Evolutionary conservation across 192 early-diverging fungal genomes (phyloP).

Genomic region (Spinellus fusiger): DNA sequence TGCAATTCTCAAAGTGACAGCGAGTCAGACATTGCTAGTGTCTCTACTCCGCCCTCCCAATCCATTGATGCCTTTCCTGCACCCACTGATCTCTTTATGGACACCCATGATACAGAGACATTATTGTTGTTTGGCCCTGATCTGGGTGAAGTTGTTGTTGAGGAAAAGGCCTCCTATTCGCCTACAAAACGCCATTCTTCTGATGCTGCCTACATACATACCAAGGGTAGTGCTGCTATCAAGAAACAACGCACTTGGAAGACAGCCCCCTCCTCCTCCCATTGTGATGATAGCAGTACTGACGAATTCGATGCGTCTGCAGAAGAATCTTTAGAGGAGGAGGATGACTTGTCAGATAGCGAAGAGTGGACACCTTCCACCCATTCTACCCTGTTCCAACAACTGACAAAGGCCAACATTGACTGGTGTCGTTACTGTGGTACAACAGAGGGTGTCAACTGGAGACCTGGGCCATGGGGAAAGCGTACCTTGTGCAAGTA

Average conservation of each 20-base stretch:
- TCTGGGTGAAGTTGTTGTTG: no score
- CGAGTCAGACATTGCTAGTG: slow-evolving; percentile 12
- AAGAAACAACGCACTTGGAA: neutral
- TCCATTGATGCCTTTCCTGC: no score
- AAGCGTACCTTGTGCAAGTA: slow-evolving; percentile 92
- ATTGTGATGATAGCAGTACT: neutral
- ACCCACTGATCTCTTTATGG: neutral
- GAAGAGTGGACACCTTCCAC: slow-evolving; percentile 10
- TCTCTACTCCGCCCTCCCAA: slow-evolving; percentile 17
- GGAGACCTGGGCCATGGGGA: slow-evolving; percentile 92
- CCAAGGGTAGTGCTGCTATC: no score
- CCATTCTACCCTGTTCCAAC: slow-evolving; percentile 56
- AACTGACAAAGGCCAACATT: slow-evolving; percentile 51
- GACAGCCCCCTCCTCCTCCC: neutral
- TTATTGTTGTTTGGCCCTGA: neutral
- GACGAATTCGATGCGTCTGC: neutral
- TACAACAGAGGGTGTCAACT: slow-evolving; percentile 82
- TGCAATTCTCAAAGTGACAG: slow-evolving; percentile 12
- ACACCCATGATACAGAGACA: neutral
- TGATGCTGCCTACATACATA: no score
- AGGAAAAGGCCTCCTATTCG: no score
- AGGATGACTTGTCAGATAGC: neutral
- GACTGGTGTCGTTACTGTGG: slow-evolving; percentile 94
- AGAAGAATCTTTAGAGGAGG: slow-evolving; percentile 2
- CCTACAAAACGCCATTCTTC: no score